phyloP scores from a whole-genome alignment of 805 yeast species.

The Wickerhamiella hasegawae region DNA sequence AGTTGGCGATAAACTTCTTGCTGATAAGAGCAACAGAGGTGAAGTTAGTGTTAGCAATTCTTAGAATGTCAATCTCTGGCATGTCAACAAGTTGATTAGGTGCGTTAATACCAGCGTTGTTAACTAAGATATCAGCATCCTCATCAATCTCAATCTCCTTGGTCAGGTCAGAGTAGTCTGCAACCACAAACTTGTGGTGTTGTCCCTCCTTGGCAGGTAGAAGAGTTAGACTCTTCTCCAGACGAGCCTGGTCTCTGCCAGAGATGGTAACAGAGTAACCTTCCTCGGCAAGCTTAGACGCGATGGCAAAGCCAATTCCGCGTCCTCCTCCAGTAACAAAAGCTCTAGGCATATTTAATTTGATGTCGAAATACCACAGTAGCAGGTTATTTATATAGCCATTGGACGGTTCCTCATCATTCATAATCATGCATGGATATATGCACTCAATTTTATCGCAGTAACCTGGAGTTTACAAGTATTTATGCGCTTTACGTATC shows the following conservation, averaged over 20 bases:
- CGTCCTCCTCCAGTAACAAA: slow-evolving; percentile 50
- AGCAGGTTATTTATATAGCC: too few species aligned
- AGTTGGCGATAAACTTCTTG: slow-evolving; percentile 33
- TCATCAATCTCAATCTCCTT: background rate
- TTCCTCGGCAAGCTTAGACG: slow-evolving; percentile 29
- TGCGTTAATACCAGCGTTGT: slow-evolving; percentile 46
- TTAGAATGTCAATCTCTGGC: slow-evolving; percentile 26
- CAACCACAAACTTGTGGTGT: slow-evolving; percentile 7
- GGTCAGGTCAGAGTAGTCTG: slow-evolving; percentile 8
- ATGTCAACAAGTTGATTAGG: slow-evolving; percentile 33
- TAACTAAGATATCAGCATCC: slow-evolving; percentile 33
- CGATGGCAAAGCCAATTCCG: slow-evolving; percentile 52
- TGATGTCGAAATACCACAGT: too few species aligned
- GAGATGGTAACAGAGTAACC: slow-evolving; percentile 40
- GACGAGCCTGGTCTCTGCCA: slow-evolving; percentile 29
- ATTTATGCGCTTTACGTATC: too few species aligned
- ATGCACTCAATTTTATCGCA: too few species aligned
- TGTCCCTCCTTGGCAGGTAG: slow-evolving; percentile 9
- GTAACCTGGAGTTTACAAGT: too few species aligned
- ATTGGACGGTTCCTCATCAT: too few species aligned
- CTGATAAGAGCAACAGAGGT: slow-evolving; percentile 44
- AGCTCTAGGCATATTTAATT: too few species aligned
- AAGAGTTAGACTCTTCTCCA: slow-evolving; percentile 19
- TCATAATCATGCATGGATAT: too few species aligned
- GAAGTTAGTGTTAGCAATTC: slow-evolving; percentile 40